Conservation (phyloP, 2,329 filamentous ascomycete species). For the Fusarium zealandicum region DNA sequence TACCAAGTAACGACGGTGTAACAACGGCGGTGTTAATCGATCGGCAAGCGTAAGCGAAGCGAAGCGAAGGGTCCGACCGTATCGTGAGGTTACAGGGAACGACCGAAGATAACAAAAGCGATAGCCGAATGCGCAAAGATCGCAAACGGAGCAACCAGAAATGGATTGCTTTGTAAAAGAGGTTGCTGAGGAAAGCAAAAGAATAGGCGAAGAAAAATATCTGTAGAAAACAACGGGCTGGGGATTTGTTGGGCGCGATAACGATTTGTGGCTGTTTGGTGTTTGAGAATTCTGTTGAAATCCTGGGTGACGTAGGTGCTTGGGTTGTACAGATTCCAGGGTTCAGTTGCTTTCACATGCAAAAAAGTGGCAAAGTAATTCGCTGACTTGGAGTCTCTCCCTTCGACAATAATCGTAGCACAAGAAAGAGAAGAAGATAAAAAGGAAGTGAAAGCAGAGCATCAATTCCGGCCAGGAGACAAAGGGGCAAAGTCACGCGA, state of each 20-base stretch:
- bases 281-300: conserved; percentile 8
- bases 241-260: background rate
- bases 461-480: background rate
- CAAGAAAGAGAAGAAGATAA: background rate
- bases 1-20: background rate
- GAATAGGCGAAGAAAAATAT: background rate
- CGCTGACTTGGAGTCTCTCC: background rate
- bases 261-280: conserved; percentile 2
- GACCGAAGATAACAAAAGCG: background rate
- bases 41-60: background rate
- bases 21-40: conserved; percentile 6
- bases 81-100: background rate
- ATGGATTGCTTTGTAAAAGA: background rate
- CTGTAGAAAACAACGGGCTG: background rate
- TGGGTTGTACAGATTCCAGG: background rate
- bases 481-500: conserved; percentile 38
- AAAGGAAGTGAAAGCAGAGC: background rate
- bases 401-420: background rate
- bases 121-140: background rate
- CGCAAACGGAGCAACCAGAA: background rate
- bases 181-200: too few relatives aligned
- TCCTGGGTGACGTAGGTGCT: conserved; percentile 26
- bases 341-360: conserved; percentile 33
- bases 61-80: background rate
- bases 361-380: conserved; percentile 14